Base-by-base conservation (phyloP, 2,329 filamentous ascomycete genomes). In the Cladosporium sp. region DNA sequence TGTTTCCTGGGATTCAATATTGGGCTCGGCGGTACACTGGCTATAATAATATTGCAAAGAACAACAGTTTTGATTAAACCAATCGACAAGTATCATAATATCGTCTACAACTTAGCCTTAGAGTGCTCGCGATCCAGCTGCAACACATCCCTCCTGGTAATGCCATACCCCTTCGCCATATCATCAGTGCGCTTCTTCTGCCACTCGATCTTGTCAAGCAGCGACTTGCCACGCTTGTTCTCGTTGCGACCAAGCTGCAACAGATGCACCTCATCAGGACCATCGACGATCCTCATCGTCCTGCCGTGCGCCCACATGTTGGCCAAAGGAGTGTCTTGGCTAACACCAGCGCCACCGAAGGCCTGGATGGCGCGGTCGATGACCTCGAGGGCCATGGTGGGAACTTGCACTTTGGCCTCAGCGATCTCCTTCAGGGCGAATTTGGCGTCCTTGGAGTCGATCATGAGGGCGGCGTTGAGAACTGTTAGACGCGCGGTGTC, bases 321-420 rank as follows among this genome's bases (percentile, higher is more conserved):
- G 14, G 93, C 93, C 69, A 99, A 83, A 23, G 95, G 95, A 1
- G 95, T 98, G 76, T 99, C 95, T 83, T 98, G 95, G 74, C 88
- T 91, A 58, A 99, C 90, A 76, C 95, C 95, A 4, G 91, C 92
- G 66, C 89, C 95, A 67, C 95, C 95, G 74, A 93, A 97, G 0
- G 92, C 87, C 84, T 99, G 95, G 14, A 99, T 88, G 0, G 95
- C 95, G 67, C 93, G 91, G 83, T 99, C 95, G 73, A 99, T 94
- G 72, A 98, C 91, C 21, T 88, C 88, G 70, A 97, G 85, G 1
- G 91, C 89, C 73, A 89, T 92, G 74, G 88, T 85, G 0, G 95
- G 95, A 10, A 96, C 90, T 21, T 97, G 86, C 0, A 98, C 89
- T 84, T 99, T 99, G 70, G 95, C 94, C 81, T 97, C 87, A 28